phyloP scores from a whole-genome alignment of 139 green algal species.

The Raphidocelis subcapitata region DNA sequence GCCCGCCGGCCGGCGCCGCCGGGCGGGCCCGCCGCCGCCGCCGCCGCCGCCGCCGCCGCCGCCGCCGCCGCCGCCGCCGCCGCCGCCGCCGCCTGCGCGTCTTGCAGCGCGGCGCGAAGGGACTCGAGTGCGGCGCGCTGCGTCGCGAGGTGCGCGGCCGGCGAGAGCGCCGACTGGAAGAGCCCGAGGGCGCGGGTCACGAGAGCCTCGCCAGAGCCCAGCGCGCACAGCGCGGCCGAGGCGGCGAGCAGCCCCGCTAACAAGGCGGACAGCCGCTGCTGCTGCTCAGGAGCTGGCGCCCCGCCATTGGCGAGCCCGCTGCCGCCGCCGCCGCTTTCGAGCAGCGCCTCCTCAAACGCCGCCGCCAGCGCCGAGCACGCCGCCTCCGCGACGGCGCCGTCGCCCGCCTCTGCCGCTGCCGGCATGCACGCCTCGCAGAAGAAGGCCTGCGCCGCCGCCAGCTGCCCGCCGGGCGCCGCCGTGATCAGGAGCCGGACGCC shows the following conservation, averaged over 20 bases:
- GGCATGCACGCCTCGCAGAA: background rate
- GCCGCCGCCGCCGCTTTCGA: conserved; percentile 18
- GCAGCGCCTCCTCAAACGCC: conserved; percentile 12
- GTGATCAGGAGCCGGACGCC: no score
- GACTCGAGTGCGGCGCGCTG: conserved; percentile 9
- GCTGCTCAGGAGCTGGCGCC: no score
- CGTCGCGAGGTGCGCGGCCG: conserved; percentile 6
- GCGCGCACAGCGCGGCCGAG: background rate
- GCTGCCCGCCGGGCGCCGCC: no score
- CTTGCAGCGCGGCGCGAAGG: conserved; percentile 8
- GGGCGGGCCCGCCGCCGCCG: background rate
- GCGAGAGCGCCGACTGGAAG: background rate
- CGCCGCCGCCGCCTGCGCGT: conserved; percentile 1
- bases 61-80: background rate
- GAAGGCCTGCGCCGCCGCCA: background rate
- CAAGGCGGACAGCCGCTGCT: background rate
- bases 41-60: background rate
- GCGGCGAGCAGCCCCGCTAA: background rate
- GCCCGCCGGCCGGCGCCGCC: background rate
- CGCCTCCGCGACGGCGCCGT: conserved; percentile 6
- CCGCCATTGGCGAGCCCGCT: no score
- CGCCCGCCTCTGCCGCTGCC: conserved; percentile 6
- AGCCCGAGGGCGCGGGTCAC: background rate
- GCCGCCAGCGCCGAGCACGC: conserved; percentile 4
- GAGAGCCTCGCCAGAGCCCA: background rate